These are phyloP conservation scores for Arctostaphylos glauca DNA, from an alignment of 148 eudicot species.

Conservation along the genomic window DNA sequence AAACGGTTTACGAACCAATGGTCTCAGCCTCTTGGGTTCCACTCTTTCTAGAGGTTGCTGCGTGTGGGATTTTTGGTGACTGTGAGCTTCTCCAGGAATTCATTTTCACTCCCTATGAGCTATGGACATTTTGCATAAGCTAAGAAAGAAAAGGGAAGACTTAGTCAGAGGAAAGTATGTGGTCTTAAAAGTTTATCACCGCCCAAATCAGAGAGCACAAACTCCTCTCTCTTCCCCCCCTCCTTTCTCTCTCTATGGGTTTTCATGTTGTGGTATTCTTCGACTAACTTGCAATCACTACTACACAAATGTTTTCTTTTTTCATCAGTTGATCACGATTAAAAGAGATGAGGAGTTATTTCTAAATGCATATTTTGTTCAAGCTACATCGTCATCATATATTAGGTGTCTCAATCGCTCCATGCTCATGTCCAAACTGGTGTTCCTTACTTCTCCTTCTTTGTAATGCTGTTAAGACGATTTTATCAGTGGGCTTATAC, in stretches of 20 bases:
- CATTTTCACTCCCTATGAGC: neutral
- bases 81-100: neutral
- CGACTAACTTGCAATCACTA: neutral
- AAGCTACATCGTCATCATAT: neutral
- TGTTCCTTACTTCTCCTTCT: neutral
- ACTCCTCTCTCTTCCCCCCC: too few species aligned
- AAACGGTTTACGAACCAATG: neutral
- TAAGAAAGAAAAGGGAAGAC: constrained; percentile 6
- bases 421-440: neutral
- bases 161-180: neutral
- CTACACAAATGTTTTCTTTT: neutral
- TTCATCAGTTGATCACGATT: neutral
- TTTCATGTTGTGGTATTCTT: neutral
- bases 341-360: neutral
- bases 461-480: neutral
- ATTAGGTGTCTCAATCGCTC: neutral
- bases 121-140: neutral
- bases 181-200: neutral
- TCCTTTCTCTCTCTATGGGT: too few species aligned
- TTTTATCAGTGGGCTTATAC: neutral
- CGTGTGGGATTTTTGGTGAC: neutral
- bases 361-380: neutral
- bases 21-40: neutral
- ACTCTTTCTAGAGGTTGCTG: neutral
- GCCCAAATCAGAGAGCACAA: too few species aligned